Percentiles rank a stretch among this genome's conserved stretches.
phyloP scores from a whole-genome alignment of 108 stramenopile genomes.

The Fistulifera pelliculosa region DNA sequence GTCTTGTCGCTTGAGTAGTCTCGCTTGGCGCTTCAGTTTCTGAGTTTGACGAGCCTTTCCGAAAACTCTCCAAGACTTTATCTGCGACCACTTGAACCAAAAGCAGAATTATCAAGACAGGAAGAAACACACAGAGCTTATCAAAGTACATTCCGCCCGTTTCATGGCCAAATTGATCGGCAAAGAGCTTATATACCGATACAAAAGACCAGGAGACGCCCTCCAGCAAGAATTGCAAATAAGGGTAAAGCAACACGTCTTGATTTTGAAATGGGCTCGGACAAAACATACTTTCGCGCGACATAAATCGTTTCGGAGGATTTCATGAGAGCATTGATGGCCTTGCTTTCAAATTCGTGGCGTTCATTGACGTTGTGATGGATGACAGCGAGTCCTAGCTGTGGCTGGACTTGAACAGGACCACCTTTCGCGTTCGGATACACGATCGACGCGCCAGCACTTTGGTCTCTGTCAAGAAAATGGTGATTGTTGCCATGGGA shows the following conservation, averaged over 20 bases:
- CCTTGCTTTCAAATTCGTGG: slow-evolving; percentile 43
- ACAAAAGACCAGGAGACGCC: slow-evolving; percentile 45
- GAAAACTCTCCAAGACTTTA: not conserved
- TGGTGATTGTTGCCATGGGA: slow-evolving; percentile 68
- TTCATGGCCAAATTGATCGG: slow-evolving; percentile 69
- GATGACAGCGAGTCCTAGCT: slow-evolving; percentile 72
- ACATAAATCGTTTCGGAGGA: slow-evolving; percentile 36
- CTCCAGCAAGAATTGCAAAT: slow-evolving; percentile 56
- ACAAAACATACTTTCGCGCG: slow-evolving; percentile 76
- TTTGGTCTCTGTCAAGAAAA: slow-evolving; percentile 57
- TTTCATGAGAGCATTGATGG: slow-evolving; percentile 59
- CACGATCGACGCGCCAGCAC: slow-evolving; percentile 44
- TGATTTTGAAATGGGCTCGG: slow-evolving; percentile 40
- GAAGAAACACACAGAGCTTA: slow-evolving; percentile 59
- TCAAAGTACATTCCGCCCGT: slow-evolving; percentile 58
- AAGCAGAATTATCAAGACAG: slow-evolving; percentile 33
- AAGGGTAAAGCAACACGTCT: slow-evolving; percentile 63
- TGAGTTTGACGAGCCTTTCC: not conserved
- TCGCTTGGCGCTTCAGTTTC: no score
- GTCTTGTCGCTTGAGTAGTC: not conserved
- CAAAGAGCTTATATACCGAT: slow-evolving; percentile 35
- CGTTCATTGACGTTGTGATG: slow-evolving; percentile 80
- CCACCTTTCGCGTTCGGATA: slow-evolving; percentile 39
- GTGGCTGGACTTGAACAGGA: slow-evolving; percentile 57
- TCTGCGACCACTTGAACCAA: slow-evolving; percentile 22